Evolutionary conservation across 2,329 filamentous ascomycete species (phyloP).

Genomic region (Sordariomycetes sp.): DNA sequence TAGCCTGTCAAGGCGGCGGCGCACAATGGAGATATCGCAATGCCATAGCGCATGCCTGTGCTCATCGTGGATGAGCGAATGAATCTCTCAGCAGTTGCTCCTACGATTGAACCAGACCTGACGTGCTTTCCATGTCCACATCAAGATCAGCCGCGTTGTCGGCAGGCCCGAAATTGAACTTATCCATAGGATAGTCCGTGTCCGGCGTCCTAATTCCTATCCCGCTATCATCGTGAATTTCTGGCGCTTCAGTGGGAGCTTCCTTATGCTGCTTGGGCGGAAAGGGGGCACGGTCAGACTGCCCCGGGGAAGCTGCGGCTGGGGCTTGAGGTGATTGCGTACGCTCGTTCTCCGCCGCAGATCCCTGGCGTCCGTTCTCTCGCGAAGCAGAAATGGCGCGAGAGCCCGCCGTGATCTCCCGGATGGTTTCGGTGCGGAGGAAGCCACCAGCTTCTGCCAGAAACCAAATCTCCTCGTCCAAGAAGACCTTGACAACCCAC

Average conservation of each 20-base stretch:
- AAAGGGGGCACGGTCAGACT: conserved; percentile 33
- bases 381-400: too few relatives aligned
- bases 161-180: conserved; percentile 34
- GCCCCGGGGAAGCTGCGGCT: background rate
- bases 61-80: too few relatives aligned
- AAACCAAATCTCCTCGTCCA: conserved; percentile 91
- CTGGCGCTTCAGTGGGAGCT: conserved; percentile 16
- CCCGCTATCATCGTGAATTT: conserved; percentile 61
- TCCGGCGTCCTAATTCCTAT: conserved; percentile 63
- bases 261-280: conserved; percentile 36
- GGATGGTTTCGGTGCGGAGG: conserved; percentile 29
- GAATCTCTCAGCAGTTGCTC: too few relatives aligned
- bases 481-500: conserved; percentile 94
- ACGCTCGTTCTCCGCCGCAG: too few relatives aligned
- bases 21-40: too few relatives aligned
- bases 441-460: conserved; percentile 86
- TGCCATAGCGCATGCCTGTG: too few relatives aligned
- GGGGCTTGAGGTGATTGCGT: background rate
- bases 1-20: too few relatives aligned
- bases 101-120: too few relatives aligned
- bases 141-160: conserved; percentile 1
- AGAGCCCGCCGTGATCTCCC: too few relatives aligned
- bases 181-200: conserved; percentile 53
- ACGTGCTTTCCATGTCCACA: too few relatives aligned
- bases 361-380: too few relatives aligned